Conservation (phyloP, 345 rosid genomes). For the Boechera stricta region DNA sequence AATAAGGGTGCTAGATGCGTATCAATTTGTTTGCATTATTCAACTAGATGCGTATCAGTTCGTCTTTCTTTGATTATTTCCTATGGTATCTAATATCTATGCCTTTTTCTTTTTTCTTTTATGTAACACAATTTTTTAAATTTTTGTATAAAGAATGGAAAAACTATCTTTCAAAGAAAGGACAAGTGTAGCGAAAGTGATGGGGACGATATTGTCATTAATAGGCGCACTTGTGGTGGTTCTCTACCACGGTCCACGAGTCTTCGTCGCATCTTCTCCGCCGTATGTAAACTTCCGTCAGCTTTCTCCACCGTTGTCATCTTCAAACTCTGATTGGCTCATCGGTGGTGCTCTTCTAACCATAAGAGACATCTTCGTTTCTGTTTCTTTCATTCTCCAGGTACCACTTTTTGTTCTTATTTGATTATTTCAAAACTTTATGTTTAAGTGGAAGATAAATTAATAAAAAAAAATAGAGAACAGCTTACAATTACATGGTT, state of each 20-base stretch:
- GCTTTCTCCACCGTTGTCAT: slow-evolving; percentile 47
- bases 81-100: not conserved
- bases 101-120: not conserved
- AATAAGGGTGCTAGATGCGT: too few relatives aligned
- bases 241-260: slow-evolving; percentile 67
- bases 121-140: not conserved
- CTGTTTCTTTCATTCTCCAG: slow-evolving; percentile 82
- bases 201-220: slow-evolving; percentile 73
- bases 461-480: not conserved
- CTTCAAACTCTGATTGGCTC: slow-evolving; percentile 62
- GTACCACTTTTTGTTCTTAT: slow-evolving; percentile 40
- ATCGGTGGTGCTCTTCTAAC: slow-evolving; percentile 74
- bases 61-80: not conserved
- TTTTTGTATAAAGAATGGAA: slow-evolving; percentile 66
- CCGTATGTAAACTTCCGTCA: slow-evolving; percentile 31
- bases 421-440: not conserved
- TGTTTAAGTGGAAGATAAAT: not conserved
- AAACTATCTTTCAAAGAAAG: slow-evolving; percentile 53
- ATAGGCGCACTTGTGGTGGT: slow-evolving; percentile 72
- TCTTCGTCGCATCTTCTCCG: slow-evolving; percentile 47
- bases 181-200: slow-evolving; percentile 75
- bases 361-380: slow-evolving; percentile 57
- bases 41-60: not conserved
- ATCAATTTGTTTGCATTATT: not conserved
- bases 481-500: too few relatives aligned